Conservation (phyloP, 31 red algal species). For the Endocladia muricata region DNA sequence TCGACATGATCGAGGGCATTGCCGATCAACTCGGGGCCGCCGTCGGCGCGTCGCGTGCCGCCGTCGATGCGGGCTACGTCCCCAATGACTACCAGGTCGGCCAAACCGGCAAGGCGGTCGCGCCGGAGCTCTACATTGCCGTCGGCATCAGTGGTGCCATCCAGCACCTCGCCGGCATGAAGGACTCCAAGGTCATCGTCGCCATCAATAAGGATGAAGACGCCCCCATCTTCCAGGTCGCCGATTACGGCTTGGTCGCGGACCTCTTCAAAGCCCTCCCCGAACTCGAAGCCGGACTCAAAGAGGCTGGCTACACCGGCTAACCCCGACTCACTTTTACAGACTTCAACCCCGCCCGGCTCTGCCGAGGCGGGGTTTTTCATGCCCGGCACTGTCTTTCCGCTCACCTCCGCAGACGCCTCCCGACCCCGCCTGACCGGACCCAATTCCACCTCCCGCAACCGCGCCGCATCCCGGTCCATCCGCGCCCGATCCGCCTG, state of each 20-base stretch:
- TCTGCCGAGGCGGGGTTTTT: no score
- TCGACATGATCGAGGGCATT: conserved; percentile 67
- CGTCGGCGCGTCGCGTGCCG: conserved; percentile 89
- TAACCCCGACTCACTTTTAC: no score
- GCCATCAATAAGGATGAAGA: conserved; percentile 98
- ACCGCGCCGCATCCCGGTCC: no score
- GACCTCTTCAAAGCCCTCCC: conserved; percentile 93
- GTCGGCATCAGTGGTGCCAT: conserved; percentile 85
- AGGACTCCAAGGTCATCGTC: conserved; percentile 86
- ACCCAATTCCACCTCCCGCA: no score
- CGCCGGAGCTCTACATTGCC: conserved; percentile 92
- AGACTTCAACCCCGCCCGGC: no score
- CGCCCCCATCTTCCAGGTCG: conserved; percentile 89
- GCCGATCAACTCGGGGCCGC: conserved; percentile 79
- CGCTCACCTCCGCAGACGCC: no score
- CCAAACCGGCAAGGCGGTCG: conserved; percentile 90
- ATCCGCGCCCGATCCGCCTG: no score
- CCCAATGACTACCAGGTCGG: conserved; percentile 94
- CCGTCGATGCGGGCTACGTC: conserved; percentile 76
- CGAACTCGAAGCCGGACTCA: conserved; percentile 43
- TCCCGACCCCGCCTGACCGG: no score
- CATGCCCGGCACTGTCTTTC: no score
- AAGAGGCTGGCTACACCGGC: no score
- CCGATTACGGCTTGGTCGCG: conserved; percentile 89
- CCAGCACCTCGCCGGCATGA: conserved; percentile 95